Conservation (phyloP, 2,329 filamentous ascomycete genomes). For the Epichloe sp. region DNA sequence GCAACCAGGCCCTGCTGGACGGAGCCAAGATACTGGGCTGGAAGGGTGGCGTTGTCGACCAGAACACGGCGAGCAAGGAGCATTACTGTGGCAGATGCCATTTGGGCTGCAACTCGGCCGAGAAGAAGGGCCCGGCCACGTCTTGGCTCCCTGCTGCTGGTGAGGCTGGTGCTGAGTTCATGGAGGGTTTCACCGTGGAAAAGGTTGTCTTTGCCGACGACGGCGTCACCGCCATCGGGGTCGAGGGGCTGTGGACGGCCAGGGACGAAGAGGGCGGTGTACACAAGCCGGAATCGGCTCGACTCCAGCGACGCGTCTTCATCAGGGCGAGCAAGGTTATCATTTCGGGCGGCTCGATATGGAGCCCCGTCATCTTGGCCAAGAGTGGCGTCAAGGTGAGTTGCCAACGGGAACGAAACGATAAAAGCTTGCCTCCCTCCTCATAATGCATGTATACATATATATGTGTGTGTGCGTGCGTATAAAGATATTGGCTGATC, state of each 20-base stretch:
- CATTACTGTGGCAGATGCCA: conserved; percentile 62
- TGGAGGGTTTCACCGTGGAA: conserved; percentile 68
- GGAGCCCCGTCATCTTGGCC: conserved; percentile 62
- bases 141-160: conserved; percentile 72
- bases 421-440: no score
- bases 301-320: conserved; percentile 45
- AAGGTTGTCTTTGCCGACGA: conserved; percentile 53
- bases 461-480: no score
- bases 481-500: no score
- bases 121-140: conserved; percentile 68
- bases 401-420: neutral
- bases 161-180: conserved; percentile 61
- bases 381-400: conserved; percentile 61
- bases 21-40: conserved; percentile 64
- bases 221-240: conserved; percentile 49
- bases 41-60: conserved; percentile 53
- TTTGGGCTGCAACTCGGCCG: conserved; percentile 48
- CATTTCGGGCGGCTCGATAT: conserved; percentile 61
- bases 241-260: conserved; percentile 63
- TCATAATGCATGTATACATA: no score
- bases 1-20: conserved; percentile 60
- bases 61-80: conserved; percentile 61
- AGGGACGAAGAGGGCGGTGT: conserved; percentile 50
- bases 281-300: conserved; percentile 32
- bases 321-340: conserved; percentile 73